These are phyloP conservation scores for Ploettnerulaceae sp. DNA, from an alignment of 2,329 filamentous ascomycete species.

Conservation along the genomic window DNA sequence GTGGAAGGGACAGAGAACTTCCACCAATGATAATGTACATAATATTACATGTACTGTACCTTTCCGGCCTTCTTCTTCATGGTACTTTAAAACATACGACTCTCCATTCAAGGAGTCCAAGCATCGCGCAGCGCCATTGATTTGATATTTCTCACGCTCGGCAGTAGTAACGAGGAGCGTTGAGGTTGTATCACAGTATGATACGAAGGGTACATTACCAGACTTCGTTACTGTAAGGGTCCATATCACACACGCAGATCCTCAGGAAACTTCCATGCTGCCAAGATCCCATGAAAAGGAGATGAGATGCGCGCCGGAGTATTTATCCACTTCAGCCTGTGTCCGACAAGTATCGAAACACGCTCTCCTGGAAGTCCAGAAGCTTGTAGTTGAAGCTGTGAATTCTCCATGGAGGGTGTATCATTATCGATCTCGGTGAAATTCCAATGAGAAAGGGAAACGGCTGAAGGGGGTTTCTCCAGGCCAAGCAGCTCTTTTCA, in stretches of 20 bases:
- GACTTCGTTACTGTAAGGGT: background rate
- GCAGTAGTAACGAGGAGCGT: background rate
- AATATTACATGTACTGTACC: no score
- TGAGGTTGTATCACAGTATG: background rate
- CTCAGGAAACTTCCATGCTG: background rate
- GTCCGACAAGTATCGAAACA: background rate
- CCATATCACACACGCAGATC: background rate
- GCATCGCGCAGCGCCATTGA: constrained; percentile 1
- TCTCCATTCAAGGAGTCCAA: background rate
- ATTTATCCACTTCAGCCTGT: constrained; percentile 15
- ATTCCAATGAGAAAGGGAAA: background rate
- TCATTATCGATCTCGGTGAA: background rate
- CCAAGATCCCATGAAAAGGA: background rate
- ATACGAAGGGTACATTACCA: background rate
- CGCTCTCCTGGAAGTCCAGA: background rate
- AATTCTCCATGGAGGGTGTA: constrained; percentile 14
- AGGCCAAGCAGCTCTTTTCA: background rate
- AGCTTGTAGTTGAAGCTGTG: constrained; percentile 5
- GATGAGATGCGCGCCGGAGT: constrained; percentile 7
- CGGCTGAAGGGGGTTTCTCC: no score
- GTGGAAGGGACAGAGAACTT: constrained; percentile 17
- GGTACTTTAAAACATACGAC: background rate
- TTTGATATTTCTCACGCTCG: background rate
- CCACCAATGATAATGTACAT: constrained; percentile 16
- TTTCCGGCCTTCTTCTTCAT: background rate